phyloP scores from a whole-genome alignment of 164 flowering plant genomes.

The Nymphaea colorata region DNA sequence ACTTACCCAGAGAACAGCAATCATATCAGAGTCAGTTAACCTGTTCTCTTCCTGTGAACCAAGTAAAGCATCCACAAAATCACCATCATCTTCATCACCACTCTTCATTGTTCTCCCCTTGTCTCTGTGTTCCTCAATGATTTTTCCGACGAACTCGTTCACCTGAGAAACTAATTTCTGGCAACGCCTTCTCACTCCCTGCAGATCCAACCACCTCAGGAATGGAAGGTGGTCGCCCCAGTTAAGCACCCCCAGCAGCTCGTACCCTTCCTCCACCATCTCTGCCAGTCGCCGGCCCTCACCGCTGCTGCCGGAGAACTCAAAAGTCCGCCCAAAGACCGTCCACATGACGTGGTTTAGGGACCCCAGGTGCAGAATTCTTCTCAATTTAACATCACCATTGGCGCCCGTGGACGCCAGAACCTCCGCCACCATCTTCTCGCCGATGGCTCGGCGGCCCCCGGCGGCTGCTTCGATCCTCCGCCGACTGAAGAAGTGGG shows the following conservation, averaged over 20 bases:
- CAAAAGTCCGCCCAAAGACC: conserved; percentile 32
- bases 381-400: conserved; percentile 15
- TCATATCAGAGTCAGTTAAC: conserved; percentile 62
- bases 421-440: conserved; percentile 13
- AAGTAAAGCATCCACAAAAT: conserved; percentile 24
- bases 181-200: conserved; percentile 25
- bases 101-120: conserved; percentile 1
- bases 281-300: conserved; percentile 20
- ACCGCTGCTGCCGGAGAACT: conserved; percentile 5
- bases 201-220: conserved; percentile 26
- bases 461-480: conserved; percentile 21
- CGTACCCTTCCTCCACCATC: conserved; percentile 44
- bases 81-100: conserved; percentile 5
- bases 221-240: conserved; percentile 38
- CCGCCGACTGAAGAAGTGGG: conserved; percentile 38
- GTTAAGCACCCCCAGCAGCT: conserved; percentile 32
- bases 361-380: conserved; percentile 22
- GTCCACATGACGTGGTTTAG: conserved; percentile 31
- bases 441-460: conserved; percentile 14
- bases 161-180: conserved; percentile 16
- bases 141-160: conserved; percentile 25
- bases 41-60: conserved; percentile 29
- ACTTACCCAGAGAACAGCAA: conserved; percentile 81
- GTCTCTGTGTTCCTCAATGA: conserved; percentile 24
- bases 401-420: conserved; percentile 3